phyloP scores from a whole-genome alignment of 2,329 filamentous ascomycete species.

The Sporothrix schenckii region DNA sequence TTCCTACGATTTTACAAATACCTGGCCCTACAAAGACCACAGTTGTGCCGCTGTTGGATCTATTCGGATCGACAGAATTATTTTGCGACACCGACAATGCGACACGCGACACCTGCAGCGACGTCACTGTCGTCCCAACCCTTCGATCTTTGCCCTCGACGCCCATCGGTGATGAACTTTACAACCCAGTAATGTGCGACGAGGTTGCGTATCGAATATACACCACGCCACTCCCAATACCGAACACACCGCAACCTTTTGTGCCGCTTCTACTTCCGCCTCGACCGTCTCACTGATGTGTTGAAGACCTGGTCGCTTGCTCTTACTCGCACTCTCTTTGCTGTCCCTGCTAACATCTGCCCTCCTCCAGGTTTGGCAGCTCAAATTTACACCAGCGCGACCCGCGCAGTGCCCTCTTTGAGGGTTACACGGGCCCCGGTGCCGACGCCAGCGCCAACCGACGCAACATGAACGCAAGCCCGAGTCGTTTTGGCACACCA shows the following conservation, averaged over 20 bases:
- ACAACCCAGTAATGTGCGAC: background rate
- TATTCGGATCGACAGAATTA: background rate
- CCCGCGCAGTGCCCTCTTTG: conserved; percentile 72
- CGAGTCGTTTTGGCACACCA: conserved; percentile 47
- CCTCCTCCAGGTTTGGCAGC: conserved; percentile 60
- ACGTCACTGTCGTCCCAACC: no score
- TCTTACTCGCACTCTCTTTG: background rate
- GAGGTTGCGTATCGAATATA: background rate
- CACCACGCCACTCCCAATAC: background rate
- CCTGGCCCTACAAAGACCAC: background rate
- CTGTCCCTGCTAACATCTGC: background rate
- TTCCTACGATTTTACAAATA: background rate
- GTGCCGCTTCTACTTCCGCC: background rate
- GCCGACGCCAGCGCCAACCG: conserved; percentile 47
- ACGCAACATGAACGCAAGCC: conserved; percentile 51
- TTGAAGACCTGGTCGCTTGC: background rate
- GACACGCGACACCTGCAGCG: background rate
- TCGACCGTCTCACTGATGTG: background rate
- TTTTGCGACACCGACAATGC: background rate
- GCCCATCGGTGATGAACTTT: background rate
- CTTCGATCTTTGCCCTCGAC: background rate
- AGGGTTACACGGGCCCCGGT: conserved; percentile 66
- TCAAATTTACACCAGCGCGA: conserved; percentile 74
- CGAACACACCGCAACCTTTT: background rate
- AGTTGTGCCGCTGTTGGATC: background rate